Percentiles rank a stretch among this genome's conserved stretches.
Evolutionary conservation across 129 eudicot species (phyloP).

Genomic region (Pulicaria dysenterica): DNA sequence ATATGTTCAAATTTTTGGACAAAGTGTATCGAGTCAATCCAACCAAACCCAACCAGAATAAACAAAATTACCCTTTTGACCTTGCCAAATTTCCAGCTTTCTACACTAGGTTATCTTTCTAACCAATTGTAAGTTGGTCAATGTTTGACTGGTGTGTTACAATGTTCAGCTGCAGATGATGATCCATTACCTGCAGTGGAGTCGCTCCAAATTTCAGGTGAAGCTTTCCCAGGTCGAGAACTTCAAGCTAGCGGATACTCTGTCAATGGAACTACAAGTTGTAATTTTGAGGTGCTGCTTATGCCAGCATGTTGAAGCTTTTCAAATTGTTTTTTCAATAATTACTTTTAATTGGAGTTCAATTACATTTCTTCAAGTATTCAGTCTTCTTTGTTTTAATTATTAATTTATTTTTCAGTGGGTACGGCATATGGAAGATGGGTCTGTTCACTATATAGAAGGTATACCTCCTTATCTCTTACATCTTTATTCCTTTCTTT

Average conservation of each 20-base stretch:
- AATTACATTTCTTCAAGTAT: conserved; percentile 15
- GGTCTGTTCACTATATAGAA: conserved; percentile 81
- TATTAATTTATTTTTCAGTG: conserved; percentile 59
- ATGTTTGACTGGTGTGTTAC: conserved; percentile 13
- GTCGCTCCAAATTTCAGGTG: conserved; percentile 91
- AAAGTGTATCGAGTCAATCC: neutral
- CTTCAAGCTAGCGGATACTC: conserved; percentile 89
- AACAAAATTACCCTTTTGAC: no score
- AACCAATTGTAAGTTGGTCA: conserved; percentile 13
- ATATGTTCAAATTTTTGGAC: neutral
- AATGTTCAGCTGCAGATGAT: conserved; percentile 88
- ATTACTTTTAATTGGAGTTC: neutral
- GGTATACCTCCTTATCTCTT: conserved; percentile 46
- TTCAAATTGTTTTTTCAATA: conserved; percentile 4
- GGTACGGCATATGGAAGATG: conserved; percentile 98
- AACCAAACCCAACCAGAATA: no score
- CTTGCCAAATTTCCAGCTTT: neutral
- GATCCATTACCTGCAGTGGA: conserved; percentile 90
- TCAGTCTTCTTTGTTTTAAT: conserved; percentile 4
- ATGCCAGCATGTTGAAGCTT: conserved; percentile 22
- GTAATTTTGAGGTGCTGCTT: conserved; percentile 85
- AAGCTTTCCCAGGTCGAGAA: conserved; percentile 84
- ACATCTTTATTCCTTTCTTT: conserved; percentile 2
- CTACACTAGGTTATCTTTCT: neutral
- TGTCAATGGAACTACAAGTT: conserved; percentile 90